Conservation (phyloP, 1,284 basidiomycete species). For the Tremellales sp. region DNA sequence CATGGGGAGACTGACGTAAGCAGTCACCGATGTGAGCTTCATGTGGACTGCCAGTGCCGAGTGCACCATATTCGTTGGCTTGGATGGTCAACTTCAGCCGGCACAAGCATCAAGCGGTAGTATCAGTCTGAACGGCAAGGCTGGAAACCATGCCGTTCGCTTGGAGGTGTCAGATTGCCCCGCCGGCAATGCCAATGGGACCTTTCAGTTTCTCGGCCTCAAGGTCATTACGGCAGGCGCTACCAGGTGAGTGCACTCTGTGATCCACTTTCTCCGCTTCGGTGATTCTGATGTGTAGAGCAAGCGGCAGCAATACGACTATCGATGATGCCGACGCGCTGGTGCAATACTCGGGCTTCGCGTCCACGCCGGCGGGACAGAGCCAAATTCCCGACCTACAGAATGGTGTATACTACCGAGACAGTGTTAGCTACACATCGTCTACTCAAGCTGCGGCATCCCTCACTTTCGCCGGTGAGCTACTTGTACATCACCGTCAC, state of each 20-base stretch:
- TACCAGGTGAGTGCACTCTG: slow-evolving; percentile 23
- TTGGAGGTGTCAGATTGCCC: slow-evolving; percentile 13
- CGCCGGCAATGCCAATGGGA: not conserved
- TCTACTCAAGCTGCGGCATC: slow-evolving; percentile 15
- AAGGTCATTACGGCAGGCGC: slow-evolving; percentile 10
- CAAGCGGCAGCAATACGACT: slow-evolving; percentile 18
- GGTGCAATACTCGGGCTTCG: slow-evolving; percentile 27
- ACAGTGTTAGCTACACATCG: slow-evolving; percentile 31
- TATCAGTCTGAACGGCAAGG: slow-evolving; percentile 6
- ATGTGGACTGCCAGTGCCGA: slow-evolving; percentile 3
- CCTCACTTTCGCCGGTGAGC: slow-evolving; percentile 23
- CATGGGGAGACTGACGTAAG: not conserved
- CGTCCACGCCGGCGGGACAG: slow-evolving; percentile 11
- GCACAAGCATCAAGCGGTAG: slow-evolving; percentile 5
- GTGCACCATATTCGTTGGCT: slow-evolving; percentile 9
- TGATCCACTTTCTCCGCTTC: too few relatives aligned
- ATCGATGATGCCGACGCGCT: slow-evolving; percentile 26
- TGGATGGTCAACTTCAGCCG: slow-evolving; percentile 19
- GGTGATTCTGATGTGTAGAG: slow-evolving; percentile 6
- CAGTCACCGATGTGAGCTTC: slow-evolving; percentile 17
- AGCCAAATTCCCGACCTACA: slow-evolving; percentile 18
- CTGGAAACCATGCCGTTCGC: slow-evolving; percentile 16
- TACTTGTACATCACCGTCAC: not conserved
- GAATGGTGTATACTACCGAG: slow-evolving; percentile 18
- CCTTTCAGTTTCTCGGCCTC: slow-evolving; percentile 18